These are phyloP conservation scores for Tricholoma terreum DNA, from an alignment of 768 basidiomycete genomes.

Conservation along the genomic window DNA sequence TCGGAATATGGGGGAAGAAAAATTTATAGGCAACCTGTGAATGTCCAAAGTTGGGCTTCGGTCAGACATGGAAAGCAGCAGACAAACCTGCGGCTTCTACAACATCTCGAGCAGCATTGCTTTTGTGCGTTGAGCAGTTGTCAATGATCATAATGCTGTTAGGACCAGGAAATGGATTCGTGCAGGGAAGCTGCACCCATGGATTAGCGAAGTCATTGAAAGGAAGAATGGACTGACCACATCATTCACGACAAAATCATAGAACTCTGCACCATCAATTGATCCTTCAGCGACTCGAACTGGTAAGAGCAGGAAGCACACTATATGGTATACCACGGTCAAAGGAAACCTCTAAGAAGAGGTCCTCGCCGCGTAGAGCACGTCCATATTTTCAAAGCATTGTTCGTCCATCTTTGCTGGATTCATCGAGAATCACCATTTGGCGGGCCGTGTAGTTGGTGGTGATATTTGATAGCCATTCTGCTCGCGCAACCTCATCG, in stretches of 20 bases:
- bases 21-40: constrained; percentile 15
- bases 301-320: constrained; percentile 33
- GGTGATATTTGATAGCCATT: constrained; percentile 12
- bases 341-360: constrained; percentile 21
- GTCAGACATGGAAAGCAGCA: neutral
- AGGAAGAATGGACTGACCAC: constrained; percentile 26
- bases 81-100: too few species aligned
- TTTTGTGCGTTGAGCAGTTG: too few species aligned
- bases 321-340: constrained; percentile 27
- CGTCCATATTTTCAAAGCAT: constrained; percentile 25
- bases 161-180: constrained; percentile 31
- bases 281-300: constrained; percentile 30
- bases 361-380: constrained; percentile 19
- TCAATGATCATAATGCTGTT: too few species aligned
- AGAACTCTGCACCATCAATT: too few species aligned
- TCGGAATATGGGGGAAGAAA: constrained; percentile 36
- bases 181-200: constrained; percentile 26
- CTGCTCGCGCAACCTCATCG: constrained; percentile 13
- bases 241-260: constrained; percentile 35
- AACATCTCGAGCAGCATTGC: too few species aligned
- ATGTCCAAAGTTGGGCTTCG: neutral
- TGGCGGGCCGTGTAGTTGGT: constrained; percentile 10
- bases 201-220: neutral
- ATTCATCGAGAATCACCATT: too few species aligned
- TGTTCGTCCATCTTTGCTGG: too few species aligned